A percentile compares a stretch with the other conserved stretches of the same genome.
Conservation (phyloP, 164 flowering plant species). For the Annona cherimola region DNA sequence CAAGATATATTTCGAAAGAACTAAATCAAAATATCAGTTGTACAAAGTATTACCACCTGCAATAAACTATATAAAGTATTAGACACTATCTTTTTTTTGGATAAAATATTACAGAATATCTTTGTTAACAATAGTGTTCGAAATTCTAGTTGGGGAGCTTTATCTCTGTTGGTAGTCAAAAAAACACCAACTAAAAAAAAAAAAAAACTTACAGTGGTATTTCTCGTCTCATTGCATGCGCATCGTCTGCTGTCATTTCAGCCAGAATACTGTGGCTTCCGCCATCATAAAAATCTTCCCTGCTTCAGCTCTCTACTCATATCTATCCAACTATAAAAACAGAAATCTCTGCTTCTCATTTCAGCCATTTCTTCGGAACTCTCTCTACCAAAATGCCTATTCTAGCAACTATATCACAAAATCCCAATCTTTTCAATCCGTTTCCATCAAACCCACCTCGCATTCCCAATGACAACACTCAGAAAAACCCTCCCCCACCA, state of each 20-base stretch:
- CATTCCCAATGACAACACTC: constrained; percentile 16
- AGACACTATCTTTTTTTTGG: too few relatives aligned
- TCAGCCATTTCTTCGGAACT: background rate
- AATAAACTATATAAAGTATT: too few relatives aligned
- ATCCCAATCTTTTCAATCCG: constrained; percentile 63
- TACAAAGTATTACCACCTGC: too few relatives aligned
- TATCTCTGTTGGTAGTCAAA: too few relatives aligned
- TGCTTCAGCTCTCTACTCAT: background rate
- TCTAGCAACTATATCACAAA: constrained; percentile 38
- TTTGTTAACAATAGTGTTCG: too few relatives aligned
- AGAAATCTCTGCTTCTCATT: background rate
- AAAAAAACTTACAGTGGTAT: too few relatives aligned
- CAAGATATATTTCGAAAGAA: too few relatives aligned
- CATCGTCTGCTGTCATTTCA: background rate
- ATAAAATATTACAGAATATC: too few relatives aligned
- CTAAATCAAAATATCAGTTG: too few relatives aligned
- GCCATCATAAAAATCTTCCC: background rate
- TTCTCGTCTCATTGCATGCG: background rate
- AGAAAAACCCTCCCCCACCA: constrained; percentile 22
- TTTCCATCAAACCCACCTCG: constrained; percentile 42
- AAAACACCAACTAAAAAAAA: too few relatives aligned
- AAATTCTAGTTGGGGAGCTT: too few relatives aligned
- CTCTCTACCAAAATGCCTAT: constrained; percentile 33
- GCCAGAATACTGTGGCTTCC: background rate
- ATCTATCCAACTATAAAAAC: background rate